Base-by-base conservation (phyloP, 176 grass and related monocot genomes). In the Eleusine indica region DNA sequence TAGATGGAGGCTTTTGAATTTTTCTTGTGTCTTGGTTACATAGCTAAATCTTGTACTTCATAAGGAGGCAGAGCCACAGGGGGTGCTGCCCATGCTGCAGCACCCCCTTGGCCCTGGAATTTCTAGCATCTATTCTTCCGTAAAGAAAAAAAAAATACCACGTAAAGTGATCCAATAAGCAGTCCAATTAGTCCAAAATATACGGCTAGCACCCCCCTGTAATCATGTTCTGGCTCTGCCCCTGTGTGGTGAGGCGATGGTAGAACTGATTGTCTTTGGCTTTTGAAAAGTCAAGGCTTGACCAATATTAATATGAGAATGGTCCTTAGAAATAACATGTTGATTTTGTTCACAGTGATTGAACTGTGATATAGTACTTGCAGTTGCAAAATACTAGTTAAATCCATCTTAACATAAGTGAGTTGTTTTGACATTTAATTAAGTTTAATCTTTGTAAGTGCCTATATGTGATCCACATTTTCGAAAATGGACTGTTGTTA, bases 381-480 rank as follows among this genome's bases (percentile, higher is more conserved):
- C 19, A 44, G 32, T 35, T 35, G 32, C 32, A 42, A 61, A 35
- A 66, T 71, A 60, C 40, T 11, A 77, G 17, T 66, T 72, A 46
- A 54, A 19, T 35, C 47, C 5, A 79, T 18, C 47, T 66, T 63
- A 21, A 73, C 3, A 14, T 76, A 1, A 64, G 10, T 53, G 49
- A 13, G 63, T 81, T 81, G 25, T 14, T 69, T 53, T 15, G 66
- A n/a, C 46, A 6, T 63, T 42, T 71, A 89, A 49, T 73, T 21
- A 71, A 54, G 14, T 35, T 60, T 22, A 9, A 25, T 10, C 21
- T 7, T 9, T 88, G n/a, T 41, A 7, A 54, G 3, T 76, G 16
- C 18, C 17, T 73, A 64, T 78, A 7, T 25, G 4, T n/a, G n/a
- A 37, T 21, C 4, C 3, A 7, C 14, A 28, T 56, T 77, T 70